A percentile compares a stretch with the other conserved stretches of the same genome.
phyloP scores from a whole-genome alignment of 768 basidiomycete genomes.

The Amanita molliuscula region DNA sequence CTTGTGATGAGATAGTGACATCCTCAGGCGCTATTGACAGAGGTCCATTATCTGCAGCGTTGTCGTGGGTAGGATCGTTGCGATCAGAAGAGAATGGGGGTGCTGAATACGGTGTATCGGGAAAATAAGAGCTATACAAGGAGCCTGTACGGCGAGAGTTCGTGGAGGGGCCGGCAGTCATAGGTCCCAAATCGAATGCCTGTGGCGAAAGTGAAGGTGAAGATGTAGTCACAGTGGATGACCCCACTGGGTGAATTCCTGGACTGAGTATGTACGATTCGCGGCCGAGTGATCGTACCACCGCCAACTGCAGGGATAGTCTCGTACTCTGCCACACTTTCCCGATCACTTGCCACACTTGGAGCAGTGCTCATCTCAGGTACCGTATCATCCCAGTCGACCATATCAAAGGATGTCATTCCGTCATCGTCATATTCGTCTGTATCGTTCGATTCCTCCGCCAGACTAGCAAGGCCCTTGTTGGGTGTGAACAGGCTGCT shows the following conservation, averaged over 20 bases:
- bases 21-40: conserved; percentile 5
- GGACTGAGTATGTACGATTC: conserved; percentile 80
- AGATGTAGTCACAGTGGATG: conserved; percentile 10
- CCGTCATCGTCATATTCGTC: conserved; percentile 26
- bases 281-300: conserved; percentile 75
- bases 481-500: conserved; percentile 59
- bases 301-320: conserved; percentile 89
- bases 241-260: conserved; percentile 41
- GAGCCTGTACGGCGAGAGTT: conserved; percentile 12
- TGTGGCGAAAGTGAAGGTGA: conserved; percentile 11
- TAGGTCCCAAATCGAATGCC: conserved; percentile 9
- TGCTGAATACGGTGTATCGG: conserved; percentile 9
- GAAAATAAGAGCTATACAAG: conserved; percentile 16
- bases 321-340: conserved; percentile 60
- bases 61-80: neutral
- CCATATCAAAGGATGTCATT: conserved; percentile 45
- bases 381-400: conserved; percentile 60
- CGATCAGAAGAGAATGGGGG: conserved; percentile 4
- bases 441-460: conserved; percentile 44
- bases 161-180: conserved; percentile 8
- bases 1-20: conserved; percentile 9
- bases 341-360: conserved; percentile 29
- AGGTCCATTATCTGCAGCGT: neutral
- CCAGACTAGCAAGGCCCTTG: conserved; percentile 70
- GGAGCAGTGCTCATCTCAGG: conserved; percentile 33